Percentiles rank a stretch among this genome's conserved stretches.
These are phyloP conservation scores for Peronospora belbahrii DNA, from an alignment of 352 stramenopile genomes.

Conservation along the genomic window DNA sequence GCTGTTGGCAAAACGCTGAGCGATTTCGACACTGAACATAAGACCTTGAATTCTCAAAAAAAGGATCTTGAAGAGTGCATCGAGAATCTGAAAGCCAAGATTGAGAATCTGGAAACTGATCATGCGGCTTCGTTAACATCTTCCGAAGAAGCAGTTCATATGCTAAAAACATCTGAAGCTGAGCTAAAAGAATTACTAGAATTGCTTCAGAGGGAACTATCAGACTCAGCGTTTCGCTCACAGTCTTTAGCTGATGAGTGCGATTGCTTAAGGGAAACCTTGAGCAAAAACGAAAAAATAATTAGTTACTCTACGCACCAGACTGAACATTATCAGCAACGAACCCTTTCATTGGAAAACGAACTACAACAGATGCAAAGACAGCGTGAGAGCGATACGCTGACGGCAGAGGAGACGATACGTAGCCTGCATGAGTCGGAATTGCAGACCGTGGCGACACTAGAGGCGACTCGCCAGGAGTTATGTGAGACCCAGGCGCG, in stretches of 20 bases:
- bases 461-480: constrained; percentile 18
- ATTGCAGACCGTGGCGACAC: constrained; percentile 2
- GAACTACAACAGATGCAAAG: constrained; percentile 20
- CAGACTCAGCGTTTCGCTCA: not conserved
- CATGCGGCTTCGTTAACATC: constrained; percentile 6
- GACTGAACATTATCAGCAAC: not conserved
- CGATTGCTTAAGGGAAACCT: not conserved
- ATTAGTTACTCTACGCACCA: not conserved
- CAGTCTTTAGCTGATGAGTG: constrained; percentile 1
- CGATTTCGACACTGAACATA: constrained; percentile 8
- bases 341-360: constrained; percentile 8
- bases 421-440: constrained; percentile 15
- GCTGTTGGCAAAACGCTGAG: constrained; percentile 5
- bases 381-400: constrained; percentile 12
- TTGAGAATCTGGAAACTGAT: constrained; percentile 14
- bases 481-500: constrained; percentile 14
- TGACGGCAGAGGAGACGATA: constrained; percentile 16
- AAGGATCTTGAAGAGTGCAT: constrained; percentile 8
- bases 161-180: constrained; percentile 5
- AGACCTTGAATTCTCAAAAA: constrained; percentile 11
- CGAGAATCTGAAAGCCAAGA: constrained; percentile 8
- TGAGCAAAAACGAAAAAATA: not conserved
- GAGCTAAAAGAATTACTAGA: constrained; percentile 3
- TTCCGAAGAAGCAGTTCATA: constrained; percentile 9
- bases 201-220: constrained; percentile 7